phyloP scores from a whole-genome alignment of 306 rosid species.

The Lagenaria siceraria region DNA sequence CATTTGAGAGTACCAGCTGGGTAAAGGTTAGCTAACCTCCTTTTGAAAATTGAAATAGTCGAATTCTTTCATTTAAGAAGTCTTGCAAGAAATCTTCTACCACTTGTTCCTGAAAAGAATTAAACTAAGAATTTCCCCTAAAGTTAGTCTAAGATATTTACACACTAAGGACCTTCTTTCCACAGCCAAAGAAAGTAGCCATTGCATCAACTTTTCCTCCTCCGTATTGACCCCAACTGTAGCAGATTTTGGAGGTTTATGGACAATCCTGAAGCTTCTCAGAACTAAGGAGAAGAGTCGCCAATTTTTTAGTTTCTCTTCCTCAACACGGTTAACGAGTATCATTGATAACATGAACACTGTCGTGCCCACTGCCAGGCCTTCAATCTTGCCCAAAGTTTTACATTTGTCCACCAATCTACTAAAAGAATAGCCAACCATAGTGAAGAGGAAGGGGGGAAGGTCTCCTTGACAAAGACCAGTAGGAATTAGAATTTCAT shows the following conservation, averaged over 20 bases:
- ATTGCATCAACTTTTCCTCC: neutral
- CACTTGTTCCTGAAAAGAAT: neutral
- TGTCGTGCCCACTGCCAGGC: neutral
- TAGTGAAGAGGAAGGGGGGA: neutral
- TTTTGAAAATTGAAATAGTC: neutral
- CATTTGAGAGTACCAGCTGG: neutral
- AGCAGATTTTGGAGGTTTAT: neutral
- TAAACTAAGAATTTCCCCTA: neutral
- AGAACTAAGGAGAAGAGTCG: neutral
- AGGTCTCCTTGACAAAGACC: neutral
- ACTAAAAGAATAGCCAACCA: neutral
- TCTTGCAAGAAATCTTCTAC: neutral
- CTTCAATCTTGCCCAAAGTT: neutral
- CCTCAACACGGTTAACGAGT: neutral
- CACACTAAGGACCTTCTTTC: neutral
- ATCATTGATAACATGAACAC: neutral
- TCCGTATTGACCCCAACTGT: neutral
- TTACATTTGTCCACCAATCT: neutral
- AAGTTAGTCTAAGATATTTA: neutral
- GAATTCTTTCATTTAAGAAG: neutral
- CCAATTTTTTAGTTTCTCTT: neutral
- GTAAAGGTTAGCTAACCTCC: neutral
- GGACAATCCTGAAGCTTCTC: neutral
- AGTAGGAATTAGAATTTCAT: neutral
- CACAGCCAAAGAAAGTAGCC: neutral